Conservation (phyloP, 2,329 filamentous ascomycete genomes). For the Saccharata proteae region DNA sequence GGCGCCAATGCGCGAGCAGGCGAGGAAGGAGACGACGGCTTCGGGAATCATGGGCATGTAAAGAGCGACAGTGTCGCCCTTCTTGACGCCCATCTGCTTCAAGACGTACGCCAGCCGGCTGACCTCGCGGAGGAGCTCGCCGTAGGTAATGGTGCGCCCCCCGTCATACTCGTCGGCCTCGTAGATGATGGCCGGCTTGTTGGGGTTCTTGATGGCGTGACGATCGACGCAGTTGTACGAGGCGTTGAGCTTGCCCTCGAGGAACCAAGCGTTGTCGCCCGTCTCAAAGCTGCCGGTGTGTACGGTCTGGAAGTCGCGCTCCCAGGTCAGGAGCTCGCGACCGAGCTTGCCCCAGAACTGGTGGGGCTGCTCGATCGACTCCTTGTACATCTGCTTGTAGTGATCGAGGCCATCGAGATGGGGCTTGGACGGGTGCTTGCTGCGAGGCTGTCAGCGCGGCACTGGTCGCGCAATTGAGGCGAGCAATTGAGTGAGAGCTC, state of each 20-base stretch:
- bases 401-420: constrained; percentile 48
- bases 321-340: constrained; percentile 82
- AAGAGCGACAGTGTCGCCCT: constrained; percentile 93
- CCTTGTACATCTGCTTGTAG: constrained; percentile 53
- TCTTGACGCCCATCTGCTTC: constrained; percentile 90
- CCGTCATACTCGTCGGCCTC: constrained; percentile 85
- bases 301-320: constrained; percentile 83
- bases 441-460: constrained; percentile 15
- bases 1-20: constrained; percentile 83
- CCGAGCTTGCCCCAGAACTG: constrained; percentile 84
- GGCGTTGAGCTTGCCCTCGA: constrained; percentile 86
- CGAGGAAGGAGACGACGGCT: constrained; percentile 80
- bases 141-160: constrained; percentile 83
- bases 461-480: background rate
- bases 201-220: constrained; percentile 86
- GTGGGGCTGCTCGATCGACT: constrained; percentile 82
- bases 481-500: background rate
- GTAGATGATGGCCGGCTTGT: constrained; percentile 95
- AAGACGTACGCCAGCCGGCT: constrained; percentile 77
- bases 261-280: constrained; percentile 88
- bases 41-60: constrained; percentile 99
- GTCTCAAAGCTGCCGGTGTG: constrained; percentile 60
- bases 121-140: constrained; percentile 85
- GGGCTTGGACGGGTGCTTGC: constrained; percentile 48
- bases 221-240: constrained; percentile 97